phyloP scores from a whole-genome alignment of 2,329 filamentous ascomycete species.

The Claviceps pusilla region DNA sequence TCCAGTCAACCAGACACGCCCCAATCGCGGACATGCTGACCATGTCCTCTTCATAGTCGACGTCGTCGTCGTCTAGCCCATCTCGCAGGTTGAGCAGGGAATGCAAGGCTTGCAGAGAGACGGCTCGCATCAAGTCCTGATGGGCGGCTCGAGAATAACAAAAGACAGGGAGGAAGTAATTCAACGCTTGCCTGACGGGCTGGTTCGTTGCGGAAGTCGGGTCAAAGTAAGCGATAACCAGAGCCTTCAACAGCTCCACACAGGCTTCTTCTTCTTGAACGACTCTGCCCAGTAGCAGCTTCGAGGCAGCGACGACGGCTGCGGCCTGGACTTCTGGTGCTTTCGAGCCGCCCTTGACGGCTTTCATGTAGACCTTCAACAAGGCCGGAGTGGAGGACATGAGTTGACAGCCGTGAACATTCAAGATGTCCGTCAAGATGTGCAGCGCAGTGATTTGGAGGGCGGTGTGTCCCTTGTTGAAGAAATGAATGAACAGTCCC shows the following conservation, averaged over 20 bases:
- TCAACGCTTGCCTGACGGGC: constrained; percentile 68
- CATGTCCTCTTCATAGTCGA: constrained; percentile 62
- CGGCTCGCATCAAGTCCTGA: constrained; percentile 61
- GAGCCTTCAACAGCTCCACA: constrained; percentile 64
- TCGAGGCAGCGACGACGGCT: constrained; percentile 68
- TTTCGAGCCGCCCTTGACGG: constrained; percentile 56
- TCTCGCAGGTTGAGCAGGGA: constrained; percentile 60
- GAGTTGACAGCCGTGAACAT: constrained; percentile 71
- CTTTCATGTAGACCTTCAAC: constrained; percentile 73
- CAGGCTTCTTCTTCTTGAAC: constrained; percentile 54
- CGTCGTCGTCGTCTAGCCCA: constrained; percentile 58
- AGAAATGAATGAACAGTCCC: constrained; percentile 88
- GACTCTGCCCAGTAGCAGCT: constrained; percentile 68
- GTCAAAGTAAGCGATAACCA: constrained; percentile 80
- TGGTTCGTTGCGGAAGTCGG: constrained; percentile 69
- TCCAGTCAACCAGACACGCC: constrained; percentile 83
- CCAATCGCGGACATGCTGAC: constrained; percentile 65
- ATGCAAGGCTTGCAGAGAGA: constrained; percentile 61
- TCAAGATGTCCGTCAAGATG: constrained; percentile 83
- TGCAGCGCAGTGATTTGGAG: constrained; percentile 83
- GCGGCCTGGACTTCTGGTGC: constrained; percentile 63
- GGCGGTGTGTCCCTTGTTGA: constrained; percentile 77
- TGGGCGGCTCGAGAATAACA: constrained; percentile 75
- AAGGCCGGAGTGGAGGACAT: constrained; percentile 52
- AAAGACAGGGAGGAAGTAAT: constrained; percentile 90